These are phyloP conservation scores for Triticum urartu DNA, from an alignment of 176 grass and related monocot species.

Conservation along the genomic window DNA sequence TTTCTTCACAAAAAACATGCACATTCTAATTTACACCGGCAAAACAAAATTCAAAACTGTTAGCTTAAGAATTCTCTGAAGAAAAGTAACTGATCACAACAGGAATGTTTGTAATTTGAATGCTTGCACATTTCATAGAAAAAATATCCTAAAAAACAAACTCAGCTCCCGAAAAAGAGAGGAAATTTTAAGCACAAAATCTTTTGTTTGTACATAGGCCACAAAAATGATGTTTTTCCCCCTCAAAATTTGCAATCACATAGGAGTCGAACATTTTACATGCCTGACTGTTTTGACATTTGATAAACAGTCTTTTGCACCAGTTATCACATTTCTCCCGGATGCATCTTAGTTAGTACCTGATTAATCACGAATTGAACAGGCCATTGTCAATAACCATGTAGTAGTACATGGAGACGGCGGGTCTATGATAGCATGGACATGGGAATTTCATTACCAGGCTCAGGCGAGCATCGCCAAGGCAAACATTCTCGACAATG, in stretches of 20 bases:
- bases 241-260: neutral
- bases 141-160: neutral
- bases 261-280: neutral
- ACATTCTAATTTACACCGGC: neutral
- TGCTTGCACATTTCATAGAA: neutral
- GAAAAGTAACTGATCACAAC: neutral
- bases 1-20: neutral
- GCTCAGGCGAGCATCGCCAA: neutral
- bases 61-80: neutral
- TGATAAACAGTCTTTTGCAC: neutral
- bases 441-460: neutral
- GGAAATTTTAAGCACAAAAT: neutral
- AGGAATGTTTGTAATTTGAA: neutral
- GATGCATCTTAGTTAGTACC: neutral
- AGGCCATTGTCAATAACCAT: neutral
- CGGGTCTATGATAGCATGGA: neutral
- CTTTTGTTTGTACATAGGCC: neutral
- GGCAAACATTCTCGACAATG: neutral
- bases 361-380: neutral
- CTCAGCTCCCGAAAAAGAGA: neutral
- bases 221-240: neutral
- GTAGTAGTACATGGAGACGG: neutral
- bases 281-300: neutral
- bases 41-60: neutral
- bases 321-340: neutral